Percentiles rank a stretch among this genome's conserved stretches.
Conservation (phyloP, 139 green algal species). For the Deuterostichococcus epilithicus region DNA sequence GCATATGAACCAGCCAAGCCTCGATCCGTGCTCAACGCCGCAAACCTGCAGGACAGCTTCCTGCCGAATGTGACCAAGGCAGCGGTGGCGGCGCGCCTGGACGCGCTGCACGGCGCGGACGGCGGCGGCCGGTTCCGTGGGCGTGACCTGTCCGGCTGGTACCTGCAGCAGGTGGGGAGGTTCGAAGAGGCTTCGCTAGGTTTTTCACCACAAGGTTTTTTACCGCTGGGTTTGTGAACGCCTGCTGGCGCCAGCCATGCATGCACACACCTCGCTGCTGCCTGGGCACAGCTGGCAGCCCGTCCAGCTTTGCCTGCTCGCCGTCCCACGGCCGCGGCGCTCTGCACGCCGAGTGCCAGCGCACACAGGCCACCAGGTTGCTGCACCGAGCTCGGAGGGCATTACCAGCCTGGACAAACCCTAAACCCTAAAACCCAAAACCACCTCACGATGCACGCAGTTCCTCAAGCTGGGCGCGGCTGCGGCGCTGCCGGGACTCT, state of each 20-base stretch:
- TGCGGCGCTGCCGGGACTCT: slow-evolving; percentile 23
- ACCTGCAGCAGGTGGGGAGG: slow-evolving; percentile 33
- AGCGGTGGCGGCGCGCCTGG: background rate
- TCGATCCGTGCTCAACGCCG: background rate
- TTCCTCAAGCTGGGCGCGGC: slow-evolving; percentile 45
- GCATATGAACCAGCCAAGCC: no score
- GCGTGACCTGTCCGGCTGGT: slow-evolving; percentile 27
- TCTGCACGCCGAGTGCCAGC: no score
- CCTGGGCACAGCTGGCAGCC: no score
- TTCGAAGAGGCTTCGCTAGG: background rate
- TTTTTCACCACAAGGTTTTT: background rate
- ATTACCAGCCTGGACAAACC: no score
- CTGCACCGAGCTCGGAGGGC: no score
- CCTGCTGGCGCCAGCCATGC: no score
- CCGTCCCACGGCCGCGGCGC: no score
- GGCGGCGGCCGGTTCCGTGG: background rate
- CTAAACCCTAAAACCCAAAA: no score
- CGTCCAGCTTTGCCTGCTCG: no score
- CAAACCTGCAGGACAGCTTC: background rate
- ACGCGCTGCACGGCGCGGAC: background rate
- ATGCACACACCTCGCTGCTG: no score
- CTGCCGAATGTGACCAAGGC: background rate
- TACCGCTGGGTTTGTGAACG: no score
- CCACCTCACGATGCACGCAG: slow-evolving; percentile 10
- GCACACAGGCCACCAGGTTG: no score